A percentile compares a stretch with the other conserved stretches of the same genome.
These are phyloP conservation scores for Hippophae rhamnoides DNA, from an alignment of 306 rosid genomes.

Conservation along the genomic window DNA sequence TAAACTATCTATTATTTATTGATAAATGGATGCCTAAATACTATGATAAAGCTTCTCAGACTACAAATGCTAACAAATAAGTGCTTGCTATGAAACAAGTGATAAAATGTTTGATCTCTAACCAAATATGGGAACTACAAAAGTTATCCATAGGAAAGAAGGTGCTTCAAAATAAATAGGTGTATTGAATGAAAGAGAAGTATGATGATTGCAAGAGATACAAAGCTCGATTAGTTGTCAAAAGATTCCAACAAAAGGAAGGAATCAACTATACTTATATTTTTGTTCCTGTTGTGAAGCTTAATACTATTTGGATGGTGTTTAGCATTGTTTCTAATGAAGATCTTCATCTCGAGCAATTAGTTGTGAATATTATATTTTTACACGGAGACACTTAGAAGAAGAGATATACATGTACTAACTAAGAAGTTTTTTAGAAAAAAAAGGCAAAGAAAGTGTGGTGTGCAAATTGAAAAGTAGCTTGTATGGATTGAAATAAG, in stretches of 20 bases:
- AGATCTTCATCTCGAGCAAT: no score
- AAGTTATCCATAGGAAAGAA: neutral
- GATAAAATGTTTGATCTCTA: neutral
- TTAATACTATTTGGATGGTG: no score
- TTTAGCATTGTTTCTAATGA: no score
- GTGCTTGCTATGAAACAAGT: neutral
- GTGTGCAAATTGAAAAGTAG: neutral
- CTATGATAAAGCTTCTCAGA: neutral
- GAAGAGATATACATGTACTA: neutral
- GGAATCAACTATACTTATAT: neutral
- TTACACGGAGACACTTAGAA: neutral
- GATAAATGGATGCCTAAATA: neutral
- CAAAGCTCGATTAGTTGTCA: neutral
- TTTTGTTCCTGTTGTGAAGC: neutral
- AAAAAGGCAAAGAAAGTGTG: neutral
- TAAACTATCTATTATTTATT: no score
- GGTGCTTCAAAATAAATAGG: neutral
- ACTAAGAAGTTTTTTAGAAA: neutral
- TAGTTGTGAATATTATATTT: no score
- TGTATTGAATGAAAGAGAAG: neutral
- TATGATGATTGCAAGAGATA: neutral
- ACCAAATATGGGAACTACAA: neutral
- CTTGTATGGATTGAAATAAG: neutral
- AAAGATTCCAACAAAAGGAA: neutral
- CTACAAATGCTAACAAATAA: neutral